These are phyloP conservation scores for Ophiostoma piceae DNA, from an alignment of 2,329 filamentous ascomycete genomes.

Conservation along the genomic window DNA sequence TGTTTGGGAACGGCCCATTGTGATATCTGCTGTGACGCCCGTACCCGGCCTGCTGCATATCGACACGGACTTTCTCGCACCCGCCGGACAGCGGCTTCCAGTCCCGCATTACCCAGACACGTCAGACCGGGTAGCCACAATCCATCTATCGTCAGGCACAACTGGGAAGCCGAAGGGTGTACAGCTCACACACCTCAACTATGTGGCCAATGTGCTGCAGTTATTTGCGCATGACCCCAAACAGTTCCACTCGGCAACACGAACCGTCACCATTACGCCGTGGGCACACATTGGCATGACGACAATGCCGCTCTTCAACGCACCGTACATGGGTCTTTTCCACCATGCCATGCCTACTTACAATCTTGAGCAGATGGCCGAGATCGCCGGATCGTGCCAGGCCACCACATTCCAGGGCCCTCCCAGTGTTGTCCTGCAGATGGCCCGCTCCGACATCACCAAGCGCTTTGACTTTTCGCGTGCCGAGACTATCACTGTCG, in stretches of 20 bases:
- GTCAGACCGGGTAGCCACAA: constrained; percentile 28
- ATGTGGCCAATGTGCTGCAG: constrained; percentile 38
- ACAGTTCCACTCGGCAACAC: constrained; percentile 35
- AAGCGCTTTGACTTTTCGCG: constrained; percentile 37
- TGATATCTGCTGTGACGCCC: neutral
- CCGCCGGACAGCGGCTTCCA: neutral
- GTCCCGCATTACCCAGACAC: neutral
- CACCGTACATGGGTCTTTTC: constrained; percentile 41
- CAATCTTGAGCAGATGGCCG: constrained; percentile 35
- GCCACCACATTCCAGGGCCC: constrained; percentile 40
- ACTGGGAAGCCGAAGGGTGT: constrained; percentile 47
- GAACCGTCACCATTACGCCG: constrained; percentile 40
- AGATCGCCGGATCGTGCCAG: constrained; percentile 35
- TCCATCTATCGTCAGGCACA: constrained; percentile 47
- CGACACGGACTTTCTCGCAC: neutral
- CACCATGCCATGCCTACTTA: constrained; percentile 42
- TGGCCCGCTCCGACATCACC: constrained; percentile 37
- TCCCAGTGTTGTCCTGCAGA: constrained; percentile 37
- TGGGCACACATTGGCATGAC: constrained; percentile 44
- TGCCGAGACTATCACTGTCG: constrained; percentile 37
- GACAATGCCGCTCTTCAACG: constrained; percentile 41
- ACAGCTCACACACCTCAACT: constrained; percentile 42
- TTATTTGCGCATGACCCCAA: constrained; percentile 37
- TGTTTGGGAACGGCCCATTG: neutral
- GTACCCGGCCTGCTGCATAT: neutral